Evolutionary conservation across 1,284 basidiomycete genomes (phyloP), one percentile per base, ranked within the genome.

Genomic region (Amylostereum chailletii): DNA sequence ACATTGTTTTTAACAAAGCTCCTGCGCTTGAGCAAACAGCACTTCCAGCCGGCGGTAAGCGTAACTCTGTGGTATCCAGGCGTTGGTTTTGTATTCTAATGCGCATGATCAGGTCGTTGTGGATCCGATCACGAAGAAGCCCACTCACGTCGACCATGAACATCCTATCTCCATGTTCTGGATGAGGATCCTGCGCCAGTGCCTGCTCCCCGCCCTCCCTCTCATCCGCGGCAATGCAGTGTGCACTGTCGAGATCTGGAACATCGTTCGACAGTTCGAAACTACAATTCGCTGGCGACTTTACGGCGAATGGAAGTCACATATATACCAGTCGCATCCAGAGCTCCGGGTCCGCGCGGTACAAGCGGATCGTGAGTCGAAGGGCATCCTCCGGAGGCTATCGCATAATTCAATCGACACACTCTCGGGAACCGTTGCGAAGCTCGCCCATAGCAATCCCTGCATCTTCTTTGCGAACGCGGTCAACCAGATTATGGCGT

Each of bases 231-330:
- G 87, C 34, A 92, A 93, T 59, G 89, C 90, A 5, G 83, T 93
- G 5, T 89, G 86, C 61, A 86, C 88, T 11, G 83, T 87, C 47
- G 92, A 95, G 55, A 74, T 95, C 2, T 95, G 93, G 92, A 80
- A 82, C 53, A 78, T 97, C 42, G 76, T 99, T 45, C 72, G 79
- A 39, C 78, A 81, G 53, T 90, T 89, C 62, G 83, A 90, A 44
- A 86, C 84, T 50, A 80, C 84, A 5, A 72, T 79, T 42, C 88
- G 96, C 2, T 98, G 91, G 81, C 78, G 77, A 37, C 71, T 99
- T 31, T 97, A 99, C 60, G 96, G 94, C 45, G 94, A 99, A 70
- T 98, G 95, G 96, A 88, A 89, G 66, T 77, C 83, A 48, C 71
- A 72, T 45, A 79, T 67, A 5, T 90, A 81, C 70, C 76, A 72